Conservation (phyloP, 441 rosid species). For the Populus hybrid region DNA sequence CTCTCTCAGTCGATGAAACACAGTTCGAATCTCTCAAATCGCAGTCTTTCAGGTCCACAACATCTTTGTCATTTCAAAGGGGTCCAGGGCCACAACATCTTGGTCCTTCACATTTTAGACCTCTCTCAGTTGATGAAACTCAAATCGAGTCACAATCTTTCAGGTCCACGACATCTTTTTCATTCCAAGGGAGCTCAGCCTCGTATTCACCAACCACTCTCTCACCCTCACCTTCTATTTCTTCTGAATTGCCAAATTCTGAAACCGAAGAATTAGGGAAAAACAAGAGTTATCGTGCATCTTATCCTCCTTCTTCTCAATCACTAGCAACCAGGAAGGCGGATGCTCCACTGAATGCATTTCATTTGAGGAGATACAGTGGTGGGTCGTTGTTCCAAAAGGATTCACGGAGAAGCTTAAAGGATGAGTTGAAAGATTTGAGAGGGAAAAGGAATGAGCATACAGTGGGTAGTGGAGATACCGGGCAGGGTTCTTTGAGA, state of each 20-base stretch:
- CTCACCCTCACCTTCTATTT: slow-evolving; percentile 42
- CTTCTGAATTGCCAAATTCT: slow-evolving; percentile 39
- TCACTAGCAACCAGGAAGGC: slow-evolving; percentile 19
- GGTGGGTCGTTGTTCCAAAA: slow-evolving; percentile 44
- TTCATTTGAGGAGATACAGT: slow-evolving; percentile 48
- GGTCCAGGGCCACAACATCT: too few species aligned
- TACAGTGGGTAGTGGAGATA: slow-evolving; percentile 23
- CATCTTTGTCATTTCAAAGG: too few species aligned
- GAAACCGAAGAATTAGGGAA: slow-evolving; percentile 36
- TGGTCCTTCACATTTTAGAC: too few species aligned
- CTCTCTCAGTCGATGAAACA: too few species aligned
- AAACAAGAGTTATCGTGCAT: slow-evolving; percentile 31
- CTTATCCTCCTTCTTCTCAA: slow-evolving; percentile 44
- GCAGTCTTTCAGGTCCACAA: too few species aligned
- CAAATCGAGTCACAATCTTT: slow-evolving; percentile 1
- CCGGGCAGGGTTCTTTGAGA: slow-evolving; percentile 31
- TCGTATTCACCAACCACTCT: slow-evolving; percentile 36
- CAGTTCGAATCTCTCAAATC: too few species aligned
- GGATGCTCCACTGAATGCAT: slow-evolving; percentile 29
- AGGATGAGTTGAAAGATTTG: slow-evolving; percentile 33
- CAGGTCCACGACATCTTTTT: slow-evolving; percentile 34
- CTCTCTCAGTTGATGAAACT: too few species aligned
- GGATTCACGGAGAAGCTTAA: slow-evolving; percentile 19
- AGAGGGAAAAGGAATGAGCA: slow-evolving; percentile 26
- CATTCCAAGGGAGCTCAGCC: slow-evolving; percentile 37